phyloP scores from a whole-genome alignment of 1,284 basidiomycete species.

The Boletus calvinii region DNA sequence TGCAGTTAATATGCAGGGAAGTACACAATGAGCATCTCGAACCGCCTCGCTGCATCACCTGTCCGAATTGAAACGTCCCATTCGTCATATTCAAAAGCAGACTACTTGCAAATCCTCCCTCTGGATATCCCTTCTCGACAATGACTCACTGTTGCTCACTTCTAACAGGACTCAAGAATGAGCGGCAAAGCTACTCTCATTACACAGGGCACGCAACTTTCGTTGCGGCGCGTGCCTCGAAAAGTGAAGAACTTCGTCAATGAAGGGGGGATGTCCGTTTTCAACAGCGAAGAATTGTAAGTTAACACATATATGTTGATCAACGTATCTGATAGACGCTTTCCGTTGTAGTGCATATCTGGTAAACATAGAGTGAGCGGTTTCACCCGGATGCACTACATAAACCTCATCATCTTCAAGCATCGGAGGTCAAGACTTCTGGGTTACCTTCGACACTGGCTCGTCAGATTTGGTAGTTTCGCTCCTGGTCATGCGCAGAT shows the following conservation, averaged over 20 bases:
- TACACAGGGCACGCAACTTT: conserved; percentile 26
- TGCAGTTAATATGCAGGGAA: neutral
- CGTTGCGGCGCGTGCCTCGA: conserved; percentile 26
- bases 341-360: conserved; percentile 28
- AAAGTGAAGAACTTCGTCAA: conserved; percentile 12
- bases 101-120: conserved; percentile 1
- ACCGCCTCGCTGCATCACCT: neutral
- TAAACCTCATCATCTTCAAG: conserved; percentile 13
- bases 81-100: conserved; percentile 18
- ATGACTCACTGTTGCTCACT: neutral
- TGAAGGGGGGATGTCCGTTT: conserved; percentile 16
- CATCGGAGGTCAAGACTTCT: conserved; percentile 34
- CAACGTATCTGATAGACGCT: neutral
- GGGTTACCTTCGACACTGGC: conserved; percentile 37
- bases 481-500: neutral
- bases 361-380: conserved; percentile 28
- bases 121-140: neutral
- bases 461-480: conserved; percentile 32
- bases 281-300: conserved; percentile 33
- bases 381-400: neutral
- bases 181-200: conserved; percentile 16
- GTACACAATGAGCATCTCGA: neutral
- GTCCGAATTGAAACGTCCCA: conserved; percentile 15
- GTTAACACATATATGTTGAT: conserved; percentile 9
- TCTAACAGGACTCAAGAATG: conserved; percentile 18